These are phyloP conservation scores for Canna indica DNA, from an alignment of 176 grass and related monocot species.

Conservation along the genomic window DNA sequence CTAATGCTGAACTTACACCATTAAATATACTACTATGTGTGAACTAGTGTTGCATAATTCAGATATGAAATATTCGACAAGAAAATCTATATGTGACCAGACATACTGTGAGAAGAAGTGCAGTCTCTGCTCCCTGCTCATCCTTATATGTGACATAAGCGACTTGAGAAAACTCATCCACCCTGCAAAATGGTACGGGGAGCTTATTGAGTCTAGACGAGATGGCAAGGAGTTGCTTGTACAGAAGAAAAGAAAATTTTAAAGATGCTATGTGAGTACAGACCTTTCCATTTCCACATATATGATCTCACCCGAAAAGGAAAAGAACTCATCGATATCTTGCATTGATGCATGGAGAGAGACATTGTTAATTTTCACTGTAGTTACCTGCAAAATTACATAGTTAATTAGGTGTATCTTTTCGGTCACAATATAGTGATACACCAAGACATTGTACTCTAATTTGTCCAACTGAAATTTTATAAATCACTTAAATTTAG, in stretches of 20 bases:
- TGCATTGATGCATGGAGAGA: slow-evolving; percentile 1
- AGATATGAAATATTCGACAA: not conserved
- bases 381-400: slow-evolving; percentile 3
- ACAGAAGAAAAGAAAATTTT: not conserved
- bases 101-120: slow-evolving; percentile 85
- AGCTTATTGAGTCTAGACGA: slow-evolving; percentile 18
- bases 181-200: slow-evolving; percentile 30
- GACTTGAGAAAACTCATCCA: slow-evolving; percentile 72
- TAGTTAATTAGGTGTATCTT: not conserved
- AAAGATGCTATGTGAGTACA: not conserved
- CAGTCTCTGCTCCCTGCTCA: slow-evolving; percentile 74
- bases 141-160: slow-evolving; percentile 85
- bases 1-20: too few species aligned
- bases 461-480: too few species aligned
- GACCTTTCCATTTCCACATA: slow-evolving; percentile 18
- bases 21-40: not conserved
- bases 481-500: too few species aligned
- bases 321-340: slow-evolving; percentile 21
- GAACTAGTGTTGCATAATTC: too few species aligned
- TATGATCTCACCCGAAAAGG: slow-evolving; percentile 12
- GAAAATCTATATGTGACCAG: not conserved
- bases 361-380: slow-evolving; percentile 17
- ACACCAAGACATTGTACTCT: not conserved
- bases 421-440: not conserved
- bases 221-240: not conserved